phyloP scores from a whole-genome alignment of 495 filamentous ascomycete genomes.

The Xylaria telfairii region DNA sequence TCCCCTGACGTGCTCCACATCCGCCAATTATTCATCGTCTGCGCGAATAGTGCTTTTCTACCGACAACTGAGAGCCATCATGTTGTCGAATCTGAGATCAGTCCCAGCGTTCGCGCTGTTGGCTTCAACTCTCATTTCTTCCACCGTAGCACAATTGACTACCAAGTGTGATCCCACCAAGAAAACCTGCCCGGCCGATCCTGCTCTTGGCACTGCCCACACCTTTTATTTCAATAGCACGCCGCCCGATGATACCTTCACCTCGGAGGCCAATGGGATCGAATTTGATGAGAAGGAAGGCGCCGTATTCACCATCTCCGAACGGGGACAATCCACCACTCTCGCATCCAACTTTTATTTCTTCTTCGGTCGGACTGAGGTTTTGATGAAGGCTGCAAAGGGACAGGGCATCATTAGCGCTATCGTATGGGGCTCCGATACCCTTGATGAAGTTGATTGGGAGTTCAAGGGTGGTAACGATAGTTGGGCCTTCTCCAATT shows the following conservation, averaged over 20 bases:
- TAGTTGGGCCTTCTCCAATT: conserved; percentile 74
- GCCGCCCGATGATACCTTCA: conserved; percentile 64
- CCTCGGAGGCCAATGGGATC: conserved; percentile 63
- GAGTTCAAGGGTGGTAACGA: conserved; percentile 77
- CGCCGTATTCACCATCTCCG: conserved; percentile 73
- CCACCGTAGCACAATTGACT: conserved; percentile 63
- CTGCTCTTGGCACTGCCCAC: conserved; percentile 62
- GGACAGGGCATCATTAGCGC: conserved; percentile 83
- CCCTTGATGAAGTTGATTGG: conserved; percentile 91
- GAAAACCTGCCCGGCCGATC: conserved; percentile 65
- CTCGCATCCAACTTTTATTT: conserved; percentile 77
- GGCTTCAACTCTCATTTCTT: conserved; percentile 44
- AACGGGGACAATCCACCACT: conserved; percentile 75
- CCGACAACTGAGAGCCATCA: conserved; percentile 25
- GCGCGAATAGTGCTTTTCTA: neutral
- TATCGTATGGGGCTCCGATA: conserved; percentile 81
- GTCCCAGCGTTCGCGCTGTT: conserved; percentile 50
- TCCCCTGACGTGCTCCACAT: neutral
- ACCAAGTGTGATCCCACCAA: conserved; percentile 73
- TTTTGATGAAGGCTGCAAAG: conserved; percentile 72
- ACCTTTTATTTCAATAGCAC: conserved; percentile 71
- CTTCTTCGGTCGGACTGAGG: conserved; percentile 76
- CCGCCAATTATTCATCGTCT: neutral
- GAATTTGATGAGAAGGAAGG: conserved; percentile 59
- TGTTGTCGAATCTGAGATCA: conserved; percentile 40